Evolutionary conservation across 202 grass and related monocot species (phyloP).

Genomic region (Schoenoplectus tabernaemontani): DNA sequence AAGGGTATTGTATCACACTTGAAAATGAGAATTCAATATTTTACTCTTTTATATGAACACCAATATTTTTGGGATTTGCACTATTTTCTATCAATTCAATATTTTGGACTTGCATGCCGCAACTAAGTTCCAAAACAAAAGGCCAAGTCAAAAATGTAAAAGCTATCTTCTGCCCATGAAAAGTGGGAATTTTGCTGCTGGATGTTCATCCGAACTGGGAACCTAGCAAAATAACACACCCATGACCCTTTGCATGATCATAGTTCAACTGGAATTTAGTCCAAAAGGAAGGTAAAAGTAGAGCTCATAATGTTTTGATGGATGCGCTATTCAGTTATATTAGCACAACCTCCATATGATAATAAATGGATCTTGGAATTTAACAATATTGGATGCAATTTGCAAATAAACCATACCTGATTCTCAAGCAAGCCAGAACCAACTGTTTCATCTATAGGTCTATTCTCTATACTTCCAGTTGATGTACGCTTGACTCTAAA

Average conservation of each 20-base stretch:
- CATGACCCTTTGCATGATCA: not conserved
- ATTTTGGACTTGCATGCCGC: not conserved
- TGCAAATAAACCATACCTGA: constrained; percentile 37
- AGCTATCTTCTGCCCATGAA: not conserved
- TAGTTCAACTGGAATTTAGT: not conserved
- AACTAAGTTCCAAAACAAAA: not conserved
- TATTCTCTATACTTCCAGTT: constrained; percentile 33
- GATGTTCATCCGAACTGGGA: not conserved
- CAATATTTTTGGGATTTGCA: not conserved
- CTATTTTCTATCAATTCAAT: not conserved
- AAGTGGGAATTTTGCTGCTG: not conserved
- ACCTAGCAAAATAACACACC: not conserved
- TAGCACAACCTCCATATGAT: not conserved
- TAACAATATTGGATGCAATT: not conserved
- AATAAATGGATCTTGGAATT: constrained; percentile 1
- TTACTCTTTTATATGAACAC: not conserved
- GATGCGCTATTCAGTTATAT: not conserved
- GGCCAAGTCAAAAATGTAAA: not conserved
- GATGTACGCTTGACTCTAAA: constrained; percentile 83
- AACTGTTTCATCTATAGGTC: constrained; percentile 27
- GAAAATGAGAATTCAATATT: not conserved
- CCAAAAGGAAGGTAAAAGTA: not conserved
- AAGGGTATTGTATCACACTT: not conserved
- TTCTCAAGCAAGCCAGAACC: constrained; percentile 41
- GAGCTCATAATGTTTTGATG: not conserved